These are phyloP conservation scores for Phaeosphaeriaceae sp. DNA, from an alignment of 2,329 filamentous ascomycete species.

Conservation along the genomic window DNA sequence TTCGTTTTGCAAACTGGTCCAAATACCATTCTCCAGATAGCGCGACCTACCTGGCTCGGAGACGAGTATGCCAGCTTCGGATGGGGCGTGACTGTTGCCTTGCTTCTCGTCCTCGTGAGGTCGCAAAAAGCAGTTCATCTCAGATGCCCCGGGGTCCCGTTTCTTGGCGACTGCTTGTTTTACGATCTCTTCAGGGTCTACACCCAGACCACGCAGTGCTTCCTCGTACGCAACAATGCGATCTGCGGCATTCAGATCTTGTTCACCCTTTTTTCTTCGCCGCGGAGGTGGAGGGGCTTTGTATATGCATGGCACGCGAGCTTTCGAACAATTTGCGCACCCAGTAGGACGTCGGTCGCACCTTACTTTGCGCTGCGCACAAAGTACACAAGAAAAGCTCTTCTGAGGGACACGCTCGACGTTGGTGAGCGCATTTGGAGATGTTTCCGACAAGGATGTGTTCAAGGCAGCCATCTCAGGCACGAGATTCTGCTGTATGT, in stretches of 20 bases:
- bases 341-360: conserved; percentile 39
- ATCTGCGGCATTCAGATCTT: conserved; percentile 32
- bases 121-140: conserved; percentile 11
- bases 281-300: conserved; percentile 42
- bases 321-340: conserved; percentile 40
- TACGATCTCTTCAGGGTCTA: conserved; percentile 34
- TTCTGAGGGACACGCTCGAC: conserved; percentile 24
- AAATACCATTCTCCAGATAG: conserved; percentile 43
- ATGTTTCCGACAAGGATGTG: conserved; percentile 1
- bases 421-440: conserved; percentile 1
- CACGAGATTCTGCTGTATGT: not conserved
- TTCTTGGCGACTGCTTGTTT: conserved; percentile 11
- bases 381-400: conserved; percentile 42
- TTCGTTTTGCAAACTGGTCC: conserved; percentile 39
- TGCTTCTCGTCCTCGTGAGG: not conserved
- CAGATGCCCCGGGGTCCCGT: conserved; percentile 1
- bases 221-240: conserved; percentile 41
- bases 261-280: conserved; percentile 31
- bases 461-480: not conserved
- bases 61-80: conserved; percentile 29
- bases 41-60: conserved; percentile 34
- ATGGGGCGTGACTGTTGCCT: not conserved
- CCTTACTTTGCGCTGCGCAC: conserved; percentile 44
- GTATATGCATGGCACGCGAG: conserved; percentile 40
- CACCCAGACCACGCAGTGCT: conserved; percentile 33